phyloP scores from a whole-genome alignment of 352 stramenopile species.

The Phytophthora megakarya region DNA sequence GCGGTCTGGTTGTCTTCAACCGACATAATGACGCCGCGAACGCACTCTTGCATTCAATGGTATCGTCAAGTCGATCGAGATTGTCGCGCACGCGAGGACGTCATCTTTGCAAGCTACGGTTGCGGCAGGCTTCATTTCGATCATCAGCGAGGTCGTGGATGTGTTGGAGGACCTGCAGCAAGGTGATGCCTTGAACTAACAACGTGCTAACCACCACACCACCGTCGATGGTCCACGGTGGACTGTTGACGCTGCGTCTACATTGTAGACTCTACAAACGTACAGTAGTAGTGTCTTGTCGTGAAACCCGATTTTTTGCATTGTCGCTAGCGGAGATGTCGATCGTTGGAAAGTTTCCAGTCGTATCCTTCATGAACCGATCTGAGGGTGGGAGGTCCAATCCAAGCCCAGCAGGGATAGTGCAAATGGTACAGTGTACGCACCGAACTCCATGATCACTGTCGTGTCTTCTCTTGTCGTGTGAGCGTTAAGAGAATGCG shows the following conservation, averaged over 20 bases:
- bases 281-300: not conserved
- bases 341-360: constrained; percentile 4
- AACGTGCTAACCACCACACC: no score
- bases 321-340: not conserved
- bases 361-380: constrained; percentile 7
- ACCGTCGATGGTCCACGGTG: not conserved
- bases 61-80: constrained; percentile 18
- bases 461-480: constrained; percentile 16
- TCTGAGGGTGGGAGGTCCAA: no score
- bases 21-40: constrained; percentile 26
- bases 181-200: no score
- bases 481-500: constrained; percentile 11
- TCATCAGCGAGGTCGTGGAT: not conserved
- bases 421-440: not conserved
- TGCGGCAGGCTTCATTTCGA: not conserved
- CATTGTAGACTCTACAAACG: not conserved
- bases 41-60: constrained; percentile 11
- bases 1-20: constrained; percentile 19
- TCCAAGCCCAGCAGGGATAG: constrained; percentile 11
- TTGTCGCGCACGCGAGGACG: constrained; percentile 1
- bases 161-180: not conserved
- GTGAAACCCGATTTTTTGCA: constrained; percentile 3
- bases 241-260: not conserved
- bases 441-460: constrained; percentile 19
- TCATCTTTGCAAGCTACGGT: constrained; percentile 1